Percentiles rank a stretch among this genome's conserved stretches.
These are phyloP conservation scores for Rhizopogon vesiculosus DNA, from an alignment of 768 basidiomycete genomes.

Conservation along the genomic window DNA sequence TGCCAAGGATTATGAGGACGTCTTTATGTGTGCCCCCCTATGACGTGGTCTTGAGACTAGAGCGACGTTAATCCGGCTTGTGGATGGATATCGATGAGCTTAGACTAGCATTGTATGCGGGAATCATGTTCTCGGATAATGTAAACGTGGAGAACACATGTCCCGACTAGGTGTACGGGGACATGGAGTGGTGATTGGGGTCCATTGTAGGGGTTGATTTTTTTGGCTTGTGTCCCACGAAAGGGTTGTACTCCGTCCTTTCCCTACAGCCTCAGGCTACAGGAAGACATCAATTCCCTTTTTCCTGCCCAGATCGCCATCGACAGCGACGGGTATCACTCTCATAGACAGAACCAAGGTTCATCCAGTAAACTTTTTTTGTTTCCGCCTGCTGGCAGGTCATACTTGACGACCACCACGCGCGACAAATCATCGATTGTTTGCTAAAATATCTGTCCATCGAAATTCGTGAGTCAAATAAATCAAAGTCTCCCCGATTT, in stretches of 20 bases:
- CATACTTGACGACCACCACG: slow-evolving; percentile 80
- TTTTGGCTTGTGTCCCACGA: slow-evolving; percentile 28
- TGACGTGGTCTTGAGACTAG: too few relatives aligned
- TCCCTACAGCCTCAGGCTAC: slow-evolving; percentile 34
- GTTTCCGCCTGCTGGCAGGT: slow-evolving; percentile 86
- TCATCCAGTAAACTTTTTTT: slow-evolving; percentile 44
- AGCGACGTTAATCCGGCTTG: too few relatives aligned
- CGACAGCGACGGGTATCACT: slow-evolving; percentile 31
- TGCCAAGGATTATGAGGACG: too few relatives aligned
- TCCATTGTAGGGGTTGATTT: slow-evolving; percentile 20
- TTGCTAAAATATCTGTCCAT: slow-evolving; percentile 38
- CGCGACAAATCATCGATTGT: slow-evolving; percentile 52
- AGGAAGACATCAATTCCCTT: slow-evolving; percentile 18
- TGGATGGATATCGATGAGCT: too few relatives aligned
- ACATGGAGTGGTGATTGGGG: slow-evolving; percentile 19
- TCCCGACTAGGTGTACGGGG: slow-evolving; percentile 12
- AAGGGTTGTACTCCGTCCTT: slow-evolving; percentile 29
- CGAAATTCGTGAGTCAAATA: slow-evolving; percentile 37
- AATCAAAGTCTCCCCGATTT: slow-evolving; percentile 9
- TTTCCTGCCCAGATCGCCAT: slow-evolving; percentile 28
- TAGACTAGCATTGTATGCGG: too few relatives aligned
- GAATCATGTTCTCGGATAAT: too few relatives aligned
- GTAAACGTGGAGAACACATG: not conserved
- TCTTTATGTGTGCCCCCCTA: too few relatives aligned
- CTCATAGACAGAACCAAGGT: slow-evolving; percentile 35